phyloP scores from a whole-genome alignment of 2,329 filamentous ascomycete genomes.

The Fonsecaea multimorphosa region DNA sequence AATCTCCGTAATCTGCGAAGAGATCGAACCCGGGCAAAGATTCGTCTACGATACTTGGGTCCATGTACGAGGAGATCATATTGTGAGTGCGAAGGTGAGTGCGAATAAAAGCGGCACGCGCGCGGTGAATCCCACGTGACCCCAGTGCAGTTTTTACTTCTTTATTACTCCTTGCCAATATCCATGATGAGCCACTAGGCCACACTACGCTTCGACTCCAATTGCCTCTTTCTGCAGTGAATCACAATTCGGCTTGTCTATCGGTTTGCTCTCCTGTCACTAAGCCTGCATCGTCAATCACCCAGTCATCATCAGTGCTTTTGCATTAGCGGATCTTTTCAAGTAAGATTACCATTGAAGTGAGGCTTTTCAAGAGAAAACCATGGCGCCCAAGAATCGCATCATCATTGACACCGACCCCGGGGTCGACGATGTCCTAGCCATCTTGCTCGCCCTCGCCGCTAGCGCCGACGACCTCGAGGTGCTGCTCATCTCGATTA shows the following conservation, averaged over 20 bases:
- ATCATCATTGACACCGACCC: slow-evolving; percentile 98
- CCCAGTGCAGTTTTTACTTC: too few species aligned
- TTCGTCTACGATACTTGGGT: too few species aligned
- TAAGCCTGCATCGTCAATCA: background rate
- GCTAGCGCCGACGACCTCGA: slow-evolving; percentile 84
- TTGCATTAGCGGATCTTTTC: background rate
- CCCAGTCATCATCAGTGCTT: background rate
- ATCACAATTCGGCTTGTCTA: background rate
- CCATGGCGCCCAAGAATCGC: slow-evolving; percentile 71
- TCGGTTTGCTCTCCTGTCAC: background rate
- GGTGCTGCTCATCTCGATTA: slow-evolving; percentile 82
- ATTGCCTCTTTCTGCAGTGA: background rate
- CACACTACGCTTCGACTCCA: background rate
- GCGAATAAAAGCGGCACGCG: too few species aligned
- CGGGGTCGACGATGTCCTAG: slow-evolving; percentile 90
- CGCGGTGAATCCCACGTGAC: too few species aligned
- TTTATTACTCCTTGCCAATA: too few species aligned
- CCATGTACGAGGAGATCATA: too few species aligned
- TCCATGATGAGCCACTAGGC: background rate
- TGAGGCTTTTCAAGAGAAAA: background rate
- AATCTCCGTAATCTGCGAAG: too few species aligned
- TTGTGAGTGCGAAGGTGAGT: too few species aligned
- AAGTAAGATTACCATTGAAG: background rate
- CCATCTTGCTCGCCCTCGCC: slow-evolving; percentile 83
- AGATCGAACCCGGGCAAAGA: too few species aligned